Base-by-base conservation (phyloP, 2,329 filamentous ascomycete genomes). In the Talaromyces pinophilus region DNA sequence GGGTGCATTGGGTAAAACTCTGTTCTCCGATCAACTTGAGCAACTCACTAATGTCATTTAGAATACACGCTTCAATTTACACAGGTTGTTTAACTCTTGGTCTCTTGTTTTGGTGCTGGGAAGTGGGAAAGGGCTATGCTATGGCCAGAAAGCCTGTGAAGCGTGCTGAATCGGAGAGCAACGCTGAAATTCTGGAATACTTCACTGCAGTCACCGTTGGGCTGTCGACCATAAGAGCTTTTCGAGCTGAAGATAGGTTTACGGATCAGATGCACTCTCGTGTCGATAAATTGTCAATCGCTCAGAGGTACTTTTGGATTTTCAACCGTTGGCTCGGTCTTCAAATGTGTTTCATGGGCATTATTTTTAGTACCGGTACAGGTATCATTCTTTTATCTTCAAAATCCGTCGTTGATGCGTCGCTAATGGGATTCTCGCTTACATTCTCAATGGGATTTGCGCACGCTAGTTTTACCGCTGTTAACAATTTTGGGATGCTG, bases 321-420 rank as follows among this genome's bases (percentile, higher is more conserved):
- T 89, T 92, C 75, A 92, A 92, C 73, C 85, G 90, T 42, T 94
- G 91, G 91, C 86, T 94, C 79, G 86, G 87, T 33, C 88, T 90
- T 79, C 86, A 91, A 5, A 89, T 93, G 85, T 83, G 85, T n/a
- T 74, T 90, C 17, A 82, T 93, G 2, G 91, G 90, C 2, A 88
- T 88, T 0, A 70, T 88, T n/a, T 94, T 93, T 75, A 85, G 89
- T 3, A 84, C 85, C 0, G 79, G 88, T 25, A 88, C 91, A 2
- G 87, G 89, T 0, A 80, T 85, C 3, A 79, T 85, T 3, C 80
- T 92, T 22, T 86, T 93, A 46, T 83, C 92, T 30, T 75, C 85
- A 1, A 85, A 86, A 5, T 83, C 84, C 0, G 79, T 78, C 1
- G 89, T 93, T 72, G 86, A 90, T 71, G 87, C 90, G 0, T 84